phyloP scores from a whole-genome alignment of 2,329 filamentous ascomycete species.

The Dactylellina sp. region DNA sequence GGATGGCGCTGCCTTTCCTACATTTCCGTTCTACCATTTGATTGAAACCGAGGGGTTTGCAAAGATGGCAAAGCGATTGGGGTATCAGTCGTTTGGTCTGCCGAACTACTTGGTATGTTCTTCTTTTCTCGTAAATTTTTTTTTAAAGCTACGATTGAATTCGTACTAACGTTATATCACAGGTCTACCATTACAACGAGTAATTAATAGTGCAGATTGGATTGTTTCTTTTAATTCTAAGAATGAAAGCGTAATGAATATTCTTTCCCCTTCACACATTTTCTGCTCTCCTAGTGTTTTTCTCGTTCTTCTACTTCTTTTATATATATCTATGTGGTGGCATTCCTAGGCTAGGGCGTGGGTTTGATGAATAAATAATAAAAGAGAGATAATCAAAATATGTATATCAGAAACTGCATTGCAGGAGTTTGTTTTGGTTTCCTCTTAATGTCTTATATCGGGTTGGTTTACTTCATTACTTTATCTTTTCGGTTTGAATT shows the following conservation, averaged over 20 bases:
- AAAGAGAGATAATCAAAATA: background rate
- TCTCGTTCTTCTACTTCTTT: background rate
- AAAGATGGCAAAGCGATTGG: conserved; percentile 91
- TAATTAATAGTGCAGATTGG: conserved; percentile 64
- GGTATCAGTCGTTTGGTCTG: conserved; percentile 86
- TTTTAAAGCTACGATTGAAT: background rate
- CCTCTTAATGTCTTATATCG: conserved; percentile 2
- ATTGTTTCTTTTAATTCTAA: background rate
- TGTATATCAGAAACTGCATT: conserved; percentile 27
- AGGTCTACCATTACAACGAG: conserved; percentile 94
- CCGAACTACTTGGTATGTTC: conserved; percentile 90
- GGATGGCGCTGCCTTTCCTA: conserved; percentile 97
- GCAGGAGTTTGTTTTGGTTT: conserved; percentile 22
- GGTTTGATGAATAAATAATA: background rate
- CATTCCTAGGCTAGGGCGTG: no score
- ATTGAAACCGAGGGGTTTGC: conserved; percentile 99
- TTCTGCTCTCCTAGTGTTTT: background rate
- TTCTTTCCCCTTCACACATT: conserved; percentile 13
- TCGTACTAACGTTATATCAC: conserved; percentile 34
- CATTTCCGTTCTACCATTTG: conserved; percentile 94
- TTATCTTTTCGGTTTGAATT: background rate
- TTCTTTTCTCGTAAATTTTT: background rate
- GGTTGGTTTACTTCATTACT: background rate
- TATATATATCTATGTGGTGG: conserved; percentile 6
- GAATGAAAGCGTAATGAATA: conserved; percentile 11